Base-by-base conservation (phyloP, 2,329 filamentous ascomycete genomes). In the Cercospora zeae-maydis region DNA sequence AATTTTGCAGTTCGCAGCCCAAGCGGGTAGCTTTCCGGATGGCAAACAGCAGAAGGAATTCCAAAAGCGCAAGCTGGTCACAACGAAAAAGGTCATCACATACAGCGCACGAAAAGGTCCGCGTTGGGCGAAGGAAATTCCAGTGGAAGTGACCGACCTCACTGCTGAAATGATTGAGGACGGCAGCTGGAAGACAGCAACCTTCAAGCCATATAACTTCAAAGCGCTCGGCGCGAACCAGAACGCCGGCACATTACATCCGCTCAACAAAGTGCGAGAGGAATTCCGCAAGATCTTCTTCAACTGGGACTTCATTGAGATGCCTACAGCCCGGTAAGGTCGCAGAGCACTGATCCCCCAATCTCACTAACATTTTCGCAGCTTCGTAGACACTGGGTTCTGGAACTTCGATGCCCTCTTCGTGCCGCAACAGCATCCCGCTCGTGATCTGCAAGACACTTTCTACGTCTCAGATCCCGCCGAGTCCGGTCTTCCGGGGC, bases 281-380 rank as follows among this genome's bases (percentile, higher is more conserved):
- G 95, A 98, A 79, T 96, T 99, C 84, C 85, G 95, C 63, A 90
- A 95, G 75, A 97, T 99, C 75, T 99, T 99, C 87, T 98, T 99
- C 80, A 92, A 96, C 76, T 96, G 96, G 88, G 95, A 93, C 58
- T 99, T 98, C 81, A 88, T 93, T 73, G 95, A 99, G 82, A 98
- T 99, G 95, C 91, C 93, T 13, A 97, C 93, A 55, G 89, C 90
- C 79, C 87, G 91, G 80, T 83, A 72, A 65, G 77, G 66, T 1
- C 42, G 7, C 7, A 61, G 16, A 45, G n/a, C 24, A 4, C 10
- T 27, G 1, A 13, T 11, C 24, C 19, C 19, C 81, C 78, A 75
- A 96, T 88, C 19, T 14, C 31, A 27, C 67, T 69, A 34, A 68
- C 56, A 33, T 2, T 5, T 5, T 19, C 7, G n/a, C 58, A 83